These are phyloP conservation scores for Debaryomyces sp. DNA, from an alignment of 1,139 yeast genomes.

Conservation along the genomic window DNA sequence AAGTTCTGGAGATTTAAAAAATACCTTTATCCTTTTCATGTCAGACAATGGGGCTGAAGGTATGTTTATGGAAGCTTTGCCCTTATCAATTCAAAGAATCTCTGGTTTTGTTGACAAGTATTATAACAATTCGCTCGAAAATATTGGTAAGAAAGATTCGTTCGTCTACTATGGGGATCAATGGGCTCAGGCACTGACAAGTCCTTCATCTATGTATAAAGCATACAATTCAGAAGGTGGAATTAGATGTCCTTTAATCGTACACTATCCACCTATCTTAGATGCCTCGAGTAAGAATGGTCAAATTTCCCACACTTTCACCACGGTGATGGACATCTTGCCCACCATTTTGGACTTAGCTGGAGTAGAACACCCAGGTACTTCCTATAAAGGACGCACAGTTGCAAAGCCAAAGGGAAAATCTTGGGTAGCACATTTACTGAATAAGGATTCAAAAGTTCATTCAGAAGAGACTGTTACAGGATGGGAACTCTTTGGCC, in stretches of 20 bases:
- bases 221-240: constrained; percentile 60
- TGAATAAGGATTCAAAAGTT: constrained; percentile 26
- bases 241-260: constrained; percentile 53
- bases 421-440: constrained; percentile 40
- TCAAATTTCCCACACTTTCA: constrained; percentile 37
- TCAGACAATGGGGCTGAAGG: constrained; percentile 68
- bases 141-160: constrained; percentile 51
- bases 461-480: constrained; percentile 50
- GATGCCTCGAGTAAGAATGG: constrained; percentile 23
- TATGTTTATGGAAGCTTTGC: constrained; percentile 56
- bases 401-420: constrained; percentile 45
- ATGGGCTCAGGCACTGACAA: constrained; percentile 70
- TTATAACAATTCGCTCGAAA: constrained; percentile 47
- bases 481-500: constrained; percentile 64
- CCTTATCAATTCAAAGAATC: constrained; percentile 35
- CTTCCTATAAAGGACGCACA: constrained; percentile 35
- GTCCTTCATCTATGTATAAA: constrained; percentile 55
- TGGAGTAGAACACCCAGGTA: constrained; percentile 46
- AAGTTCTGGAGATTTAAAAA: constrained; percentile 44
- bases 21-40: constrained; percentile 57
- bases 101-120: constrained; percentile 28
- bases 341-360: constrained; percentile 58
- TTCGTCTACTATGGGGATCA: constrained; percentile 58
- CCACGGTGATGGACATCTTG: constrained; percentile 59
- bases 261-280: constrained; percentile 40